Base-by-base conservation (phyloP, 2,329 filamentous ascomycete genomes). In the Claviceps lovelessii region DNA sequence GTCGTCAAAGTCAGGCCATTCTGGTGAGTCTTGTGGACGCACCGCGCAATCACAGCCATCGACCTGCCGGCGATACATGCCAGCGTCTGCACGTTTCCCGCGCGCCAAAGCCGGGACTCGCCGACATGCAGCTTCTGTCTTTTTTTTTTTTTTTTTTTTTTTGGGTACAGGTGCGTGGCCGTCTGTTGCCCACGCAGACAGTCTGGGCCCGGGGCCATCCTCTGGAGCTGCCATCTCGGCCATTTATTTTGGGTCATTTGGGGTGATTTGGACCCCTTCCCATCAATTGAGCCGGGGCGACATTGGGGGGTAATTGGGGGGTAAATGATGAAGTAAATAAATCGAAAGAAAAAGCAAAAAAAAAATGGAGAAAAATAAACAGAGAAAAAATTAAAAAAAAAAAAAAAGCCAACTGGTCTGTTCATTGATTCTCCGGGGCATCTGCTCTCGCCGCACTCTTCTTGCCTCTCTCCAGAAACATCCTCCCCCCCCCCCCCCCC, bases 1-100 rank as follows among this genome's bases (percentile, higher is more conserved):
- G 33, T 39, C 35, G 39, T 47, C 47, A 56, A 56, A 56, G 58
- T 61, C 58, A 61, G 52, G 58, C 59, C 59, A 61, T 58, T 59
- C 33, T 28, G 37, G 33, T 39, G 33, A 50, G 48, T 29, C 47
- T 50, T 41, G 23, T 23, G 39, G 35, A 37, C 23, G 52, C 45
- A 19, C 35, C 17, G 48, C 47, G 17, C 31, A 35, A 49, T 49
- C 29, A 49, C 17, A 35, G 31, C 4, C 46, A 11, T 33, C 46
- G 29, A 33, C 28, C 23, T 23, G 28, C 46, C 19, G 44, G 11
- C 28, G 44, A 46, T 29, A 29, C 28, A 31, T 35, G 44, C 37
- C 45, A 42, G 45, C 44, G 33, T 35, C 23, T 42, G 44, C 28
- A 42, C 42, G 28, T 33, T 35, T 33, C 50, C 29, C 39, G 48